Evolutionary conservation across 257 asterid species (phyloP).

Genomic region (Petunia secreta): DNA sequence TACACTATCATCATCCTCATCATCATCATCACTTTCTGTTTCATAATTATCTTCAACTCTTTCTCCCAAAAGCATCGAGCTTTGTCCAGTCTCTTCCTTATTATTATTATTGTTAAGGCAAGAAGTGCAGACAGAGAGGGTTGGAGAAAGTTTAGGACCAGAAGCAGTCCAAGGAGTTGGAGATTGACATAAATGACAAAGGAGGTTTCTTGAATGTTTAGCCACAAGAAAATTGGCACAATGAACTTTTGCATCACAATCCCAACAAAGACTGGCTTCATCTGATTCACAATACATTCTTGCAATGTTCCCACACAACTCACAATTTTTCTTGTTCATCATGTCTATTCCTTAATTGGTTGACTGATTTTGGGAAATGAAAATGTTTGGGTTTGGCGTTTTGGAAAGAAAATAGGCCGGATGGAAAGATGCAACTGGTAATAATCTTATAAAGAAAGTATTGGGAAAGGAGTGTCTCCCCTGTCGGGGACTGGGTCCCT

Average conservation of each 20-base stretch:
- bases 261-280: slow-evolving; percentile 68
- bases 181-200: slow-evolving; percentile 65
- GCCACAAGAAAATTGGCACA: slow-evolving; percentile 67
- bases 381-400: no score
- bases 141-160: slow-evolving; percentile 57
- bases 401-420: no score
- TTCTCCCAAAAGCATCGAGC: slow-evolving; percentile 24
- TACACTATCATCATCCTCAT: neutral
- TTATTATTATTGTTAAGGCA: slow-evolving; percentile 32
- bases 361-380: no score
- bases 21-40: neutral
- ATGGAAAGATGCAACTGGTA: no score
- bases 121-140: slow-evolving; percentile 51
- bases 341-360: no score
- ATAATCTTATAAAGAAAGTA: no score
- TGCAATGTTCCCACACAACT: slow-evolving; percentile 59
- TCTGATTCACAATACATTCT: slow-evolving; percentile 69
- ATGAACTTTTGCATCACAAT: slow-evolving; percentile 70
- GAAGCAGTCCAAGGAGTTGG: slow-evolving; percentile 72
- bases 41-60: slow-evolving; percentile 18
- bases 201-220: slow-evolving; percentile 62
- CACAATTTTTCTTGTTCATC: slow-evolving; percentile 55
- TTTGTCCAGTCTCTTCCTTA: neutral
- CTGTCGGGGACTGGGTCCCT: no score
- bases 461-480: no score